Conservation (phyloP, 2,329 filamentous ascomycete species). For the Nemania sp. region DNA sequence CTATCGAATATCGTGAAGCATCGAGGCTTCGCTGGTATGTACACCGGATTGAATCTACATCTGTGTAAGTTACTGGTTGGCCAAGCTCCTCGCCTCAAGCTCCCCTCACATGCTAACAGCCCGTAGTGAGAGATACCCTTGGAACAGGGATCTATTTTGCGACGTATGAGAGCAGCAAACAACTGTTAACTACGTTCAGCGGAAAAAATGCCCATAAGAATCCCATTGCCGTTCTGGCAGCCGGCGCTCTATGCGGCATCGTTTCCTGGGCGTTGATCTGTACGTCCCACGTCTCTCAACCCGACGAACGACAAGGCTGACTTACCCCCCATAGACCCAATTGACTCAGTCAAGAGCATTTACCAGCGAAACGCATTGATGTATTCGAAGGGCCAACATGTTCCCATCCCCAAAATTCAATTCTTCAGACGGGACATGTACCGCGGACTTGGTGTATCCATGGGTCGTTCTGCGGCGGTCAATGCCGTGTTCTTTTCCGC, state of each 20-base stretch:
- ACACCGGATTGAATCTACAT: conserved; percentile 80
- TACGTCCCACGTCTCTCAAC: conserved; percentile 48
- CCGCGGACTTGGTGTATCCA: conserved; percentile 79
- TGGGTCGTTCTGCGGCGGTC: conserved; percentile 79
- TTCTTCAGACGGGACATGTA: conserved; percentile 82
- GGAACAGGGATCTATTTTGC: conserved; percentile 87
- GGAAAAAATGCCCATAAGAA: conserved; percentile 75
- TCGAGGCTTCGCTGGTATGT: conserved; percentile 73
- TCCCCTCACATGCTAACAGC: conserved; percentile 25
- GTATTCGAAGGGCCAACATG: conserved; percentile 66
- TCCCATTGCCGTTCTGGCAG: conserved; percentile 76
- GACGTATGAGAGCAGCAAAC: conserved; percentile 86
- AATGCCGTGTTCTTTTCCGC: conserved; percentile 91
- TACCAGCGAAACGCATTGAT: conserved; percentile 83
- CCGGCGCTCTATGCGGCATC: conserved; percentile 80
- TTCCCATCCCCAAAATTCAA: conserved; percentile 72
- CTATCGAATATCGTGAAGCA: conserved; percentile 78
- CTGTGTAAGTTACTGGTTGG: conserved; percentile 60
- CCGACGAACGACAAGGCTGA: conserved; percentile 11
- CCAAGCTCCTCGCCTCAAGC: not conserved
- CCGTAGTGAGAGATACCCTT: conserved; percentile 75
- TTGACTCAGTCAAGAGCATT: conserved; percentile 83
- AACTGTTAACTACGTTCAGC: conserved; percentile 74
- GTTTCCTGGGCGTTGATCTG: conserved; percentile 80
- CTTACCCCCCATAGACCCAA: conserved; percentile 55